Evolutionary conservation across 176 grass and related monocot species (phyloP).

Genomic region (Musa troglodytarum): DNA sequence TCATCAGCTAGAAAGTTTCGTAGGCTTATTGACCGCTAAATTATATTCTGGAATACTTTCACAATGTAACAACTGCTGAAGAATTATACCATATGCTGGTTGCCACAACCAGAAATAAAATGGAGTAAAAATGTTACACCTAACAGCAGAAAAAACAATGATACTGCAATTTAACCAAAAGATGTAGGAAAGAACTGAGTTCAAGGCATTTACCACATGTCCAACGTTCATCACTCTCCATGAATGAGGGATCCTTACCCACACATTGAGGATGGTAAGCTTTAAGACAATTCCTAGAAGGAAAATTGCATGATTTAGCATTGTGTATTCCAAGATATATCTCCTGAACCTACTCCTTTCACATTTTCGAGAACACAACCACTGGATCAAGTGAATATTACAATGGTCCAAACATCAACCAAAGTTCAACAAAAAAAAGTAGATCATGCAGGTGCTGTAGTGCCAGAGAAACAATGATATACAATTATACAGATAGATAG

Average conservation of each 20-base stretch:
- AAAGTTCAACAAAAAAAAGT: neutral
- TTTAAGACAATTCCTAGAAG: slow-evolving; percentile 76
- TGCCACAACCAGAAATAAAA: neutral
- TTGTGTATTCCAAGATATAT: neutral
- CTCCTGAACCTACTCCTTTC: neutral
- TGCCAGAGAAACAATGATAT: no score
- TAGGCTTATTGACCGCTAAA: neutral
- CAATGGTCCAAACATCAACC: neutral
- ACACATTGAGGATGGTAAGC: slow-evolving; percentile 53
- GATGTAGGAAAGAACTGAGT: neutral
- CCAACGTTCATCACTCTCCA: slow-evolving; percentile 33
- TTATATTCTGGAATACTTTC: no score
- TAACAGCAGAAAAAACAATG: slow-evolving; percentile 1
- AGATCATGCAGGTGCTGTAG: neutral
- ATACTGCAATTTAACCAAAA: slow-evolving; percentile 8
- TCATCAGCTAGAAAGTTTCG: neutral
- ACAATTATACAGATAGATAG: no score
- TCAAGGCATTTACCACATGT: slow-evolving; percentile 44
- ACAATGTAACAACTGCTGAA: no score
- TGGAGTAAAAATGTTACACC: neutral
- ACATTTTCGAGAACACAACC: neutral
- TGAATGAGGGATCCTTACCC: slow-evolving; percentile 26
- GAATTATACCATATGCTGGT: neutral
- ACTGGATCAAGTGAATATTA: neutral
- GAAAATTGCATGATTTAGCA: slow-evolving; percentile 18